A percentile compares a stretch with the other conserved stretches of the same genome.
Conservation (phyloP, 805 yeast species). For the Clavispora carvajalis region DNA sequence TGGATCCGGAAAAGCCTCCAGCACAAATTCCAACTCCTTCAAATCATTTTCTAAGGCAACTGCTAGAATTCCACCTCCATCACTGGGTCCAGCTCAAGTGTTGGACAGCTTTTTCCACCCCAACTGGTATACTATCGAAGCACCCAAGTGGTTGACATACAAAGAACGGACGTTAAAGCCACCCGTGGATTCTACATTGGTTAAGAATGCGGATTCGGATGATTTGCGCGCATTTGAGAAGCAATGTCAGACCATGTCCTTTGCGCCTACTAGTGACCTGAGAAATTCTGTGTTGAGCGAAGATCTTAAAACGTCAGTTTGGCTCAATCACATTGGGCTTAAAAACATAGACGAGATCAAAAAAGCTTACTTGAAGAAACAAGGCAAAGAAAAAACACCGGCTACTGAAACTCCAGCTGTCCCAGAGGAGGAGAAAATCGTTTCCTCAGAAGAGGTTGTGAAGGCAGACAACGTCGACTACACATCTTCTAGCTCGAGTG, state of each 20-base stretch:
- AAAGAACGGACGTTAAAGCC: slow-evolving; percentile 20
- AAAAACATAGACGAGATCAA: slow-evolving; percentile 25
- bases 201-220: slow-evolving; percentile 17
- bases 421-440: slow-evolving; percentile 4
- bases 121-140: slow-evolving; percentile 39
- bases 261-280: slow-evolving; percentile 35
- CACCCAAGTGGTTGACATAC: slow-evolving; percentile 40
- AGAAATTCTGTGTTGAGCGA: slow-evolving; percentile 28
- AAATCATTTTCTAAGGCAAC: slow-evolving; percentile 26
- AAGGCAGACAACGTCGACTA: not conserved
- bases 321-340: slow-evolving; percentile 38
- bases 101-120: slow-evolving; percentile 40
- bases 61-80: slow-evolving; percentile 32
- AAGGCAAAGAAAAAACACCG: slow-evolving; percentile 2
- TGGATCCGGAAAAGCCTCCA: slow-evolving; percentile 13
- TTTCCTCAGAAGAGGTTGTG: slow-evolving; percentile 4
- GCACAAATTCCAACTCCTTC: slow-evolving; percentile 21
- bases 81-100: slow-evolving; percentile 28
- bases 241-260: slow-evolving; percentile 25
- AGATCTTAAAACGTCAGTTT: slow-evolving; percentile 27
- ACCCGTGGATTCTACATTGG: slow-evolving; percentile 24
- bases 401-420: slow-evolving; percentile 8
- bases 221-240: slow-evolving; percentile 16
- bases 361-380: slow-evolving; percentile 6
- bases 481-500: slow-evolving; percentile 1